phyloP scores from a whole-genome alignment of 768 basidiomycete genomes.

The Boletus sp. region DNA sequence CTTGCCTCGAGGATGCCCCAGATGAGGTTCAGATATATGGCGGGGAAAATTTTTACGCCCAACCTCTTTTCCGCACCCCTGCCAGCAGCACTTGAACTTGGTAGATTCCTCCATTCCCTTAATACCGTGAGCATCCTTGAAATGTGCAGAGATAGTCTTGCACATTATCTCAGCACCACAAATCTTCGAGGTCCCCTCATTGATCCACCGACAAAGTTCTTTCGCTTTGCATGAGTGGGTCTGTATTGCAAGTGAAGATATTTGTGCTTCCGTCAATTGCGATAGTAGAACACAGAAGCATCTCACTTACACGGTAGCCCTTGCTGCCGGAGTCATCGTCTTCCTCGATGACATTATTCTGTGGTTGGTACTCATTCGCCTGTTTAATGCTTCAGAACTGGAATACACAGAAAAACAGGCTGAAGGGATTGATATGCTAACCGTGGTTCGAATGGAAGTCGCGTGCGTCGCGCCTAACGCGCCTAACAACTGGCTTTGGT shows the following conservation, averaged over 20 bases:
- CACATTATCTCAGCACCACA: conserved; percentile 1
- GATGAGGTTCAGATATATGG: not conserved
- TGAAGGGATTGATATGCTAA: not conserved
- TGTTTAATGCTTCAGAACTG: not conserved
- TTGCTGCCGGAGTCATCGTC: not conserved
- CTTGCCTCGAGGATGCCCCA: not conserved
- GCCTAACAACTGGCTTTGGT: not conserved
- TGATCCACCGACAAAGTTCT: not conserved
- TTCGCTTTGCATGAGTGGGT: not conserved
- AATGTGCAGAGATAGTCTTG: not conserved
- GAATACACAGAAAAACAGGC: not conserved
- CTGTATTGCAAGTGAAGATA: not conserved
- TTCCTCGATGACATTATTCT: not conserved
- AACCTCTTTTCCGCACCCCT: accelerated
- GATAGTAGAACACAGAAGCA: not conserved
- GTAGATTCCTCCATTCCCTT: accelerated
- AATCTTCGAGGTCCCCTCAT: too few relatives aligned
- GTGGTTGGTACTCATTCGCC: not conserved
- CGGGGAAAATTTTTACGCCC: conserved; percentile 2
- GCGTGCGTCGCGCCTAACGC: not conserved
- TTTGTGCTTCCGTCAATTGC: not conserved
- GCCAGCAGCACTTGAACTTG: not conserved
- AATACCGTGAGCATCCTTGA: not conserved
- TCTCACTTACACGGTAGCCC: not conserved
- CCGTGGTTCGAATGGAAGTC: too few relatives aligned